phyloP scores from a whole-genome alignment of 2,329 filamentous ascomycete genomes.

The Penicillium concentricum region DNA sequence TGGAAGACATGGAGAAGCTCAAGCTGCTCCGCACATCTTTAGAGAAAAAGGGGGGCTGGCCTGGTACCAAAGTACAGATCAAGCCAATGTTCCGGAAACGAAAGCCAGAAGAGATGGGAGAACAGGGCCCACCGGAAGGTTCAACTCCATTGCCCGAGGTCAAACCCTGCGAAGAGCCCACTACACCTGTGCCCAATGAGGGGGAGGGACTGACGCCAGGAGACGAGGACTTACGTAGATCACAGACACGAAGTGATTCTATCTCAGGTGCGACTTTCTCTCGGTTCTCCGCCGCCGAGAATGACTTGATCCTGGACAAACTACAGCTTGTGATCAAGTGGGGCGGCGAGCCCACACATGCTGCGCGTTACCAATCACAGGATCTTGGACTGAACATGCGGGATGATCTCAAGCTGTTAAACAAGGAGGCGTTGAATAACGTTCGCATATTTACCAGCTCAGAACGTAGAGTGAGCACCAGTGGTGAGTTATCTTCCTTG shows the following conservation, averaged over 20 bases:
- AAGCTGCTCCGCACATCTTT: constrained; percentile 80
- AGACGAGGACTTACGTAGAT: constrained; percentile 41
- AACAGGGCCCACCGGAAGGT: constrained; percentile 22
- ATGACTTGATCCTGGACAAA: constrained; percentile 91
- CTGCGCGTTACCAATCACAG: constrained; percentile 91
- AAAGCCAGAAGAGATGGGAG: constrained; percentile 60
- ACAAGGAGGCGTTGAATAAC: constrained; percentile 86
- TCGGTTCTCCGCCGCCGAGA: constrained; percentile 87
- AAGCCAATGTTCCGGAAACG: constrained; percentile 98
- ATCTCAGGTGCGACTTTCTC: constrained; percentile 89
- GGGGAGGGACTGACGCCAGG: constrained; percentile 20
- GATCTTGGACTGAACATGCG: constrained; percentile 95
- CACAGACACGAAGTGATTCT: constrained; percentile 72
- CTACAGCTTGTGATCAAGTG: constrained; percentile 97
- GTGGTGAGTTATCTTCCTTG: constrained; percentile 46
- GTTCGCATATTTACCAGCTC: constrained; percentile 95
- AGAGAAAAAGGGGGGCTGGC: constrained; percentile 88
- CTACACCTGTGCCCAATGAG: constrained; percentile 23
- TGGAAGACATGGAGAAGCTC: constrained; percentile 87
- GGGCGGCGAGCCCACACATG: constrained; percentile 97
- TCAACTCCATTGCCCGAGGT: constrained; percentile 11
- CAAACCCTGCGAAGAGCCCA: constrained; percentile 19
- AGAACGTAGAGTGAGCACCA: constrained; percentile 89
- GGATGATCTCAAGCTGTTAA: constrained; percentile 89
- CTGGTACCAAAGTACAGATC: constrained; percentile 97